phyloP scores from a whole-genome alignment of 106 monocot genomes.

The Posidonia australis region DNA sequence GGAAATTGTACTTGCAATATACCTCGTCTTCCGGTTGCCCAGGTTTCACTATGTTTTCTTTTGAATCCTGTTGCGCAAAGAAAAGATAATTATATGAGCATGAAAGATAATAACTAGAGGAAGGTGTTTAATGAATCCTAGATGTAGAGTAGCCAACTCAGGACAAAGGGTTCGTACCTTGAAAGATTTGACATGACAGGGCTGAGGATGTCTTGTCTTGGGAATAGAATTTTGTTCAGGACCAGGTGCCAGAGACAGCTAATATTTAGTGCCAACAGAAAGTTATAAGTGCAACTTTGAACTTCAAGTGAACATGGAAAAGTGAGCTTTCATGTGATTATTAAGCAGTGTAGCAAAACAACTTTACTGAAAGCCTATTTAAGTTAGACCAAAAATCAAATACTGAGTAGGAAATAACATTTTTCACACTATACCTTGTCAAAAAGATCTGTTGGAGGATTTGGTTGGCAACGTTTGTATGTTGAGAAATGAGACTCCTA shows the following conservation, averaged over 20 bases:
- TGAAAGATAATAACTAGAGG: background rate
- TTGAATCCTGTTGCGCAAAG: background rate
- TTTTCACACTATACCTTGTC: background rate
- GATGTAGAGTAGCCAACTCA: no score
- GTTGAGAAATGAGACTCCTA: background rate
- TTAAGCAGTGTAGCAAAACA: no score
- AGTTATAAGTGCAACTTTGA: background rate
- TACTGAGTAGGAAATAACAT: background rate
- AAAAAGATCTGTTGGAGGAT: conserved; percentile 6
- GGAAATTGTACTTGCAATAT: background rate
- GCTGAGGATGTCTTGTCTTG: background rate
- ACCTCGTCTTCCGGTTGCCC: background rate
- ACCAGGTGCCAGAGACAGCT: conserved; percentile 3
- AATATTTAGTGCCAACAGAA: background rate
- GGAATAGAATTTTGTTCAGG: background rate
- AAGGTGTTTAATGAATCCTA: background rate
- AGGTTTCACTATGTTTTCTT: background rate
- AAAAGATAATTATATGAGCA: background rate
- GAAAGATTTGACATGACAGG: background rate
- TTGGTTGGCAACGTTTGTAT: background rate
- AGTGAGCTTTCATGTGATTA: no score
- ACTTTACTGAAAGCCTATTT: no score
- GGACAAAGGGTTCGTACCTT: background rate
- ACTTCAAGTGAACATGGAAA: no score
- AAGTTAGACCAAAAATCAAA: no score